These are phyloP conservation scores for Apiospora hydei DNA, from an alignment of 2,329 filamentous ascomycete genomes.

Conservation along the genomic window DNA sequence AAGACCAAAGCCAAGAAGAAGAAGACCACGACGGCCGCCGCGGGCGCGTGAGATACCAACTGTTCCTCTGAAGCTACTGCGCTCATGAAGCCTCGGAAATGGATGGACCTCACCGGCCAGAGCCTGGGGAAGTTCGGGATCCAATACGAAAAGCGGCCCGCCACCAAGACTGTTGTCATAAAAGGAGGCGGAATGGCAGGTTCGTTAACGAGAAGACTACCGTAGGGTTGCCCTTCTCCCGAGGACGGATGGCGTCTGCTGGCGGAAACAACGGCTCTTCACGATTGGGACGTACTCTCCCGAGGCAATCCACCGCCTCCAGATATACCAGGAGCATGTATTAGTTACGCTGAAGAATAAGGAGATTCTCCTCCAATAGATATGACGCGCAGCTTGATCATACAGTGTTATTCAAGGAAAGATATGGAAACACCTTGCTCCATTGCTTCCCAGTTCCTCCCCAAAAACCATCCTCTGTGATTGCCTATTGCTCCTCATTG, in stretches of 20 bases:
- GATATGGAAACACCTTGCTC: background rate
- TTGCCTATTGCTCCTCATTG: background rate
- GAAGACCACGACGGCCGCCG: slow-evolving; percentile 54
- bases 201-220: background rate
- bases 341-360: background rate
- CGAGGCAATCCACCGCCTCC: background rate
- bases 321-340: background rate
- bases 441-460: background rate
- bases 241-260: background rate
- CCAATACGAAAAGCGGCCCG: background rate
- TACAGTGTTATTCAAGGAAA: background rate
- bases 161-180: background rate
- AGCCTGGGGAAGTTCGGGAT: background rate
- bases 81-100: background rate
- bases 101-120: background rate
- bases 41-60: background rate
- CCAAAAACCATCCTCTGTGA: background rate
- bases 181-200: background rate
- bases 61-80: background rate
- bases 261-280: background rate
- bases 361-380: background rate
- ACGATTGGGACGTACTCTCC: background rate
- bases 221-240: background rate
- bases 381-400: background rate
- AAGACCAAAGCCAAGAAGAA: slow-evolving; percentile 79